phyloP scores from a whole-genome alignment of 176 grass and related monocot genomes.

The Cenchrus purpureus region DNA sequence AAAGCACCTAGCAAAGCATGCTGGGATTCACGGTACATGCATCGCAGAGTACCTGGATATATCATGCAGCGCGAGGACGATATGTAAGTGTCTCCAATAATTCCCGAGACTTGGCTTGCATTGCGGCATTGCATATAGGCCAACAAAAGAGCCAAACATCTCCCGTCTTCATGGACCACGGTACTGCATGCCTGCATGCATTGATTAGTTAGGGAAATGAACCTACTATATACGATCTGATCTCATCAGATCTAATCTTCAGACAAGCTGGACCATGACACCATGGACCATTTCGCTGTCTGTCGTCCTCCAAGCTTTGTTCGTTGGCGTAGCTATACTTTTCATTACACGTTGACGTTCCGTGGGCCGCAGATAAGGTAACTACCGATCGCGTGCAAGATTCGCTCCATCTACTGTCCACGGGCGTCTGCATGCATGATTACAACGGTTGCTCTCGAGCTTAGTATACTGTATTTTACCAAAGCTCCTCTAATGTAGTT shows the following conservation, averaged over 20 bases:
- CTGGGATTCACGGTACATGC: background rate
- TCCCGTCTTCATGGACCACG: conserved; percentile 15
- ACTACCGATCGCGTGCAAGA: background rate
- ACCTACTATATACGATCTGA: background rate
- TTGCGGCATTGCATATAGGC: background rate
- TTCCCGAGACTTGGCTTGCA: background rate
- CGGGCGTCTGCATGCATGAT: no score
- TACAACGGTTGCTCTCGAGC: no score
- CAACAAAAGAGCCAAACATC: background rate
- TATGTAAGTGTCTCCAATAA: background rate
- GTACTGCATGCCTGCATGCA: background rate
- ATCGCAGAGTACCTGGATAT: background rate
- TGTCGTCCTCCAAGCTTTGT: conserved; percentile 1
- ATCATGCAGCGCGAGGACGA: background rate
- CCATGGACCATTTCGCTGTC: background rate
- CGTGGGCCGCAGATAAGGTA: background rate
- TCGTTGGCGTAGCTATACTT: background rate
- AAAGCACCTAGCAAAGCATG: background rate
- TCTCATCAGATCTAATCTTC: conserved; percentile 11
- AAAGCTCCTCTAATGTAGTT: no score
- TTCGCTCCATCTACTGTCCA: no score
- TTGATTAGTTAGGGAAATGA: conserved; percentile 31
- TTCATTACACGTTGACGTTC: background rate
- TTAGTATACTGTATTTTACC: no score
- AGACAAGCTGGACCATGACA: conserved; percentile 17